phyloP scores from a whole-genome alignment of 2,329 filamentous ascomycete genomes.

The Aspergillus vadensis region DNA sequence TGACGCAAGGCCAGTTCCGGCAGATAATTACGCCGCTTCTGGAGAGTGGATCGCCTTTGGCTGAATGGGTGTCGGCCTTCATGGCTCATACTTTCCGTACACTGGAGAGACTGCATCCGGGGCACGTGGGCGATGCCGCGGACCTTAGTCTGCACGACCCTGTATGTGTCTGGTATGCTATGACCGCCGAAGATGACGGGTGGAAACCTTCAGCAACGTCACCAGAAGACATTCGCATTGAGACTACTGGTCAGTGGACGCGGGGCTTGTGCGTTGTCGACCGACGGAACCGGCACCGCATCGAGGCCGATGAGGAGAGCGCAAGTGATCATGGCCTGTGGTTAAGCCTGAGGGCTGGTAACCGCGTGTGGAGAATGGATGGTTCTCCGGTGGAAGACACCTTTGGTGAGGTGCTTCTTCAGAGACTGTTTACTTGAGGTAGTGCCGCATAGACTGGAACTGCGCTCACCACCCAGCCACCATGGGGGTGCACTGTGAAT shows the following conservation, averaged over 20 bases:
- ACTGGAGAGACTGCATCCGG: conserved; percentile 63
- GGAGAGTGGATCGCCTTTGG: conserved; percentile 68
- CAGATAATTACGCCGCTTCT: conserved; percentile 58
- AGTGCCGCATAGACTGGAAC: not conserved
- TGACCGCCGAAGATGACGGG: conserved; percentile 51
- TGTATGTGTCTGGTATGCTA: conserved; percentile 75
- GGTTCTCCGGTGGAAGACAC: conserved; percentile 65
- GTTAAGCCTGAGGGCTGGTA: conserved; percentile 73
- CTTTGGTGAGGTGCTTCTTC: conserved; percentile 68
- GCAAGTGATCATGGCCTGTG: conserved; percentile 74
- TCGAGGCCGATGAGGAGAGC: conserved; percentile 55
- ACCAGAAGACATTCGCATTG: conserved; percentile 82
- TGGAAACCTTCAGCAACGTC: conserved; percentile 52
- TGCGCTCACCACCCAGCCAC: not conserved
- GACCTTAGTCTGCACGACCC: conserved; percentile 75
- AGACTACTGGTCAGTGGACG: conserved; percentile 93
- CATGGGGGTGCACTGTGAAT: not conserved
- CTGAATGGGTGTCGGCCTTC: conserved; percentile 72
- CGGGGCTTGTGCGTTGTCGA: conserved; percentile 88
- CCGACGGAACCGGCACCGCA: conserved; percentile 56
- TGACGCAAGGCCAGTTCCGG: conserved; percentile 63
- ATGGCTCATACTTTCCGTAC: conserved; percentile 70
- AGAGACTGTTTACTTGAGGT: conserved; percentile 57
- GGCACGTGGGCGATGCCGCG: conserved; percentile 50
- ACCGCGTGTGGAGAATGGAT: conserved; percentile 75